phyloP scores from a whole-genome alignment of 2,329 filamentous ascomycete genomes.

The Waltergamsia citrina region DNA sequence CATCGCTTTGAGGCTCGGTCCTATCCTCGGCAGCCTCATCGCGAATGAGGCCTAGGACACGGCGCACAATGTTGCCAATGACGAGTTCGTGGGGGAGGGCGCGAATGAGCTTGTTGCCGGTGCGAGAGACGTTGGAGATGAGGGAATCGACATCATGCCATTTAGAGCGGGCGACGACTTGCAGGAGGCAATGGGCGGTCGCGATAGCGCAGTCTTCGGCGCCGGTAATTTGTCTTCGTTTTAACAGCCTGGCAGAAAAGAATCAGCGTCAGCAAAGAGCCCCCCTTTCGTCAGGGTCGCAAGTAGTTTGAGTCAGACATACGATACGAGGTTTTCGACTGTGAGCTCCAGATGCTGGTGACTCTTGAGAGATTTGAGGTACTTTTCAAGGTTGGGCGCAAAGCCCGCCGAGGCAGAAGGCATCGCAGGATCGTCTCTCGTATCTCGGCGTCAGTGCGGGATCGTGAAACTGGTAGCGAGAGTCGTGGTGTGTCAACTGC shows the following conservation, averaged over 20 bases:
- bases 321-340: slow-evolving; percentile 79
- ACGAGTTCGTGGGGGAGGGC: slow-evolving; percentile 87
- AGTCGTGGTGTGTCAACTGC: no score
- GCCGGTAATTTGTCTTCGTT: slow-evolving; percentile 80
- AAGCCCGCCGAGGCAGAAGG: slow-evolving; percentile 23
- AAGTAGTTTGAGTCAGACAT: slow-evolving; percentile 20
- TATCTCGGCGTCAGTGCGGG: no score
- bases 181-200: slow-evolving; percentile 79
- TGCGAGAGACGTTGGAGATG: slow-evolving; percentile 67
- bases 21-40: slow-evolving; percentile 81
- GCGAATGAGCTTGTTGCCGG: slow-evolving; percentile 67
- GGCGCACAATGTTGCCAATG: slow-evolving; percentile 87
- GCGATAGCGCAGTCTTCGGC: slow-evolving; percentile 85
- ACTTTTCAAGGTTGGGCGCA: slow-evolving; percentile 68
- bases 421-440: no score
- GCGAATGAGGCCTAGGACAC: slow-evolving; percentile 81
- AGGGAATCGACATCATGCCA: slow-evolving; percentile 71
- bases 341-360: slow-evolving; percentile 64
- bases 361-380: slow-evolving; percentile 69
- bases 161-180: slow-evolving; percentile 74
- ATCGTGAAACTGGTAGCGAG: no score
- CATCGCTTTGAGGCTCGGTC: slow-evolving; percentile 54
- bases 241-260: slow-evolving; percentile 57
- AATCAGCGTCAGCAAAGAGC: no score
- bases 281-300: neutral